Conservation (phyloP, 2,329 filamentous ascomycete genomes). For the Pseudogymnoascus sp. region DNA sequence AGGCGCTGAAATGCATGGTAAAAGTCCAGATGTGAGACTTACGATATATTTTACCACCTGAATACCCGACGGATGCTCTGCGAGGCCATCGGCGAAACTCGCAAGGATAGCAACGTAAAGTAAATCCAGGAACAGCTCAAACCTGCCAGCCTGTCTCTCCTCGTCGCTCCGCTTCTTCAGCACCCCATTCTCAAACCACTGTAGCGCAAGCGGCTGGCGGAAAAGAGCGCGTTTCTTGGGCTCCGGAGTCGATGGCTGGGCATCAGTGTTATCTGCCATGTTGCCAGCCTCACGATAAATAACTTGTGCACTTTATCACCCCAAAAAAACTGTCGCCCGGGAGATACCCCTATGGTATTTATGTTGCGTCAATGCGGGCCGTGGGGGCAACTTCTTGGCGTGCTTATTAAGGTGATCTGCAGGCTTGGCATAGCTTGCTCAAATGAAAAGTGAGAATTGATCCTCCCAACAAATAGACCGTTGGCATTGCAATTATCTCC, state of each 20-base stretch:
- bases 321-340: neutral
- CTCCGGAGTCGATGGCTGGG: neutral
- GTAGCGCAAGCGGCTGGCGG: constrained; percentile 15
- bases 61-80: constrained; percentile 37
- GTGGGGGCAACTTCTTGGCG: neutral
- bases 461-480: no score
- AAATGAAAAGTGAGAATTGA: neutral
- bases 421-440: neutral
- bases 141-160: constrained; percentile 27
- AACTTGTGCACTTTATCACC: neutral
- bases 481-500: no score
- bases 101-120: constrained; percentile 44
- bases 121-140: constrained; percentile 44
- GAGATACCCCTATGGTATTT: constrained; percentile 3
- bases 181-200: constrained; percentile 15
- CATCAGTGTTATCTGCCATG: neutral
- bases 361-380: neutral
- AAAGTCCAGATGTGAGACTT: neutral
- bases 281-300: neutral
- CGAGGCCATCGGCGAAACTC: constrained; percentile 42
- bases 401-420: constrained; percentile 9
- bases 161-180: constrained; percentile 12
- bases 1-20: neutral
- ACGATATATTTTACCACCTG: constrained; percentile 40
- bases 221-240: constrained; percentile 12